Percentiles rank a stretch among this genome's conserved stretches.
These are phyloP conservation scores for Mortierella sp. DNA, from an alignment of 371 early-diverging fungal genomes.

Conservation along the genomic window DNA sequence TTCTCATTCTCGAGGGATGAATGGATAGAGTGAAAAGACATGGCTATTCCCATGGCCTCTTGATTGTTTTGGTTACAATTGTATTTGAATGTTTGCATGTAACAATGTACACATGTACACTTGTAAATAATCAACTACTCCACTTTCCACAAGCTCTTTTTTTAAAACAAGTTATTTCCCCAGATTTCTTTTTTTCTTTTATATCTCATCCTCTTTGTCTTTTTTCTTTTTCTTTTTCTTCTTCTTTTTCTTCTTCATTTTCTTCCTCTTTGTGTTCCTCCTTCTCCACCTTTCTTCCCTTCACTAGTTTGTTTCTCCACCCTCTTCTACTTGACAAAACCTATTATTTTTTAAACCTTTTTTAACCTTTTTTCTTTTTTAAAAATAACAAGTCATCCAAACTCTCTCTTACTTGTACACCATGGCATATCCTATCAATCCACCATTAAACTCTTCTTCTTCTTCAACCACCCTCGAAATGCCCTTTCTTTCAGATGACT, in stretches of 20 bases:
- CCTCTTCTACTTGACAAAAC: not conserved
- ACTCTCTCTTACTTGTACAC: not conserved
- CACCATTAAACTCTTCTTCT: not conserved
- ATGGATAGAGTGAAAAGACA: too few relatives aligned
- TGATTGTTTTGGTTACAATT: too few relatives aligned
- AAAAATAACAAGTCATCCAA: too few relatives aligned
- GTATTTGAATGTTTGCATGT: too few relatives aligned
- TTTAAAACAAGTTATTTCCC: not conserved
- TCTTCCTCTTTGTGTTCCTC: not conserved
- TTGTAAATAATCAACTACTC: not conserved
- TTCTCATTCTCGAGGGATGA: too few relatives aligned
- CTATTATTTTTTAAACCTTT: not conserved
- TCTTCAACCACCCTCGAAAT: constrained; percentile 66
- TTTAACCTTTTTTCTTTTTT: not conserved
- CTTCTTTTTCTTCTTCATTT: not conserved
- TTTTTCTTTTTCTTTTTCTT: not conserved
- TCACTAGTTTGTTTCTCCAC: not conserved
- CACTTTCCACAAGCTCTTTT: not conserved
- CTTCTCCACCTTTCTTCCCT: not conserved
- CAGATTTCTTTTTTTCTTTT: constrained; percentile 12
- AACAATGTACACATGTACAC: too few relatives aligned
- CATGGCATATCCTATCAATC: too few relatives aligned
- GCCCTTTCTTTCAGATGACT: constrained; percentile 65
- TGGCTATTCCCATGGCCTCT: too few relatives aligned
- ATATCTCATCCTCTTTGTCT: constrained; percentile 8